These are phyloP conservation scores for Polyporus arcularius DNA, from an alignment of 768 basidiomycete species.

Conservation along the genomic window DNA sequence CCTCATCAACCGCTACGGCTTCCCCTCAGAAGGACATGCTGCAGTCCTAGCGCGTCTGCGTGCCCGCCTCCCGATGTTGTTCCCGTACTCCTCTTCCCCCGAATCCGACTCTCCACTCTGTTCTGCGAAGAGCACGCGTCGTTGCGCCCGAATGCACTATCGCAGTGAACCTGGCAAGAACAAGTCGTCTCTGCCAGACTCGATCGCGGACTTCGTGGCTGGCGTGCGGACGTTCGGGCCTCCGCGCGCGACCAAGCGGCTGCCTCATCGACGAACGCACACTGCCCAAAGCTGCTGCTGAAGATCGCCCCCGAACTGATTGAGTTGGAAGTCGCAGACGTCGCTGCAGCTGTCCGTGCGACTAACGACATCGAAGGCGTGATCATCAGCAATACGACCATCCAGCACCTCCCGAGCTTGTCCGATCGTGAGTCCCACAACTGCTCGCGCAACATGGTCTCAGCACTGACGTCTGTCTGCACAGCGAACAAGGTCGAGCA, in stretches of 20 bases:
- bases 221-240: conserved; percentile 83
- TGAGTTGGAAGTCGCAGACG: conserved; percentile 75
- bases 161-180: conserved; percentile 98
- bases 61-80: conserved; percentile 59
- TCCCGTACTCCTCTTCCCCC: conserved; percentile 29
- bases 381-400: conserved; percentile 96
- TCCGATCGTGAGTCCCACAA: conserved; percentile 68
- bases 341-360: conserved; percentile 75
- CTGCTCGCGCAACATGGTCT: too few species aligned
- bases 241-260: conserved; percentile 63
- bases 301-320: conserved; percentile 94
- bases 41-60: conserved; percentile 79
- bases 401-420: conserved; percentile 68
- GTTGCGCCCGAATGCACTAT: conserved; percentile 66
- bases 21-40: conserved; percentile 90
- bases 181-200: conserved; percentile 80
- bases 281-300: conserved; percentile 79
- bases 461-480: not conserved
- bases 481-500: conserved; percentile 66
- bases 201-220: conserved; percentile 83
- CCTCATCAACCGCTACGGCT: conserved; percentile 97
- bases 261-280: conserved; percentile 34
- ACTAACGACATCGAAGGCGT: conserved; percentile 83
- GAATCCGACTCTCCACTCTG: conserved; percentile 8
- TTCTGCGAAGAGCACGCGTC: conserved; percentile 40